Conservation (phyloP, 2,329 filamentous ascomycete genomes). For the Arthrobotrys sphaeroides region DNA sequence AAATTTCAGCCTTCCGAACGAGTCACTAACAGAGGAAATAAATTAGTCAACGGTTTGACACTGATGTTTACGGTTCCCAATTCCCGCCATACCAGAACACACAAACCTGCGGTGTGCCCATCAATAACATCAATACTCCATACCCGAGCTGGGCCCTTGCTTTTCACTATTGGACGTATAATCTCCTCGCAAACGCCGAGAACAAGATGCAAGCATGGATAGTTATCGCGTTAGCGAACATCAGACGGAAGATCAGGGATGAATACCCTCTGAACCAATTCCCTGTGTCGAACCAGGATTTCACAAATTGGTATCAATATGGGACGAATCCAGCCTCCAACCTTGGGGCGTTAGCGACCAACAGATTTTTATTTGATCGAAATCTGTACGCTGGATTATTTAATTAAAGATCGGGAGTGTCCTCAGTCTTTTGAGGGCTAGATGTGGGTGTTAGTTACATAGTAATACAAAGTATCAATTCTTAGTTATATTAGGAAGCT, state of each 20-base stretch:
- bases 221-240: background rate
- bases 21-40: background rate
- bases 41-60: background rate
- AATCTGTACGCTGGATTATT: background rate
- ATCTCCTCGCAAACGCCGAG: background rate
- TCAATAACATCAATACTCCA: background rate
- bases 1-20: too few relatives aligned
- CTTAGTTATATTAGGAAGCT: too few relatives aligned
- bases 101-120: background rate
- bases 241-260: conserved; percentile 5
- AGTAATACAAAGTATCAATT: too few relatives aligned
- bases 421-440: too few relatives aligned
- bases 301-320: background rate
- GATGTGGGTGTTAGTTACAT: too few relatives aligned
- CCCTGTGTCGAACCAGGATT: background rate
- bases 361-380: background rate
- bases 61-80: background rate
- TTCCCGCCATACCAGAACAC: background rate
- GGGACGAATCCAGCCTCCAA: background rate
- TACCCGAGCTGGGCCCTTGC: background rate
- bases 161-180: conserved; percentile 8
- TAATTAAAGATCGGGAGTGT: background rate
- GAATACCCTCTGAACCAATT: background rate
- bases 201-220: conserved; percentile 10
- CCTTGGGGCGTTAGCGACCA: background rate